These are phyloP conservation scores for Megacollybia platyphylla DNA, from an alignment of 1,284 basidiomycete genomes.

Conservation along the genomic window DNA sequence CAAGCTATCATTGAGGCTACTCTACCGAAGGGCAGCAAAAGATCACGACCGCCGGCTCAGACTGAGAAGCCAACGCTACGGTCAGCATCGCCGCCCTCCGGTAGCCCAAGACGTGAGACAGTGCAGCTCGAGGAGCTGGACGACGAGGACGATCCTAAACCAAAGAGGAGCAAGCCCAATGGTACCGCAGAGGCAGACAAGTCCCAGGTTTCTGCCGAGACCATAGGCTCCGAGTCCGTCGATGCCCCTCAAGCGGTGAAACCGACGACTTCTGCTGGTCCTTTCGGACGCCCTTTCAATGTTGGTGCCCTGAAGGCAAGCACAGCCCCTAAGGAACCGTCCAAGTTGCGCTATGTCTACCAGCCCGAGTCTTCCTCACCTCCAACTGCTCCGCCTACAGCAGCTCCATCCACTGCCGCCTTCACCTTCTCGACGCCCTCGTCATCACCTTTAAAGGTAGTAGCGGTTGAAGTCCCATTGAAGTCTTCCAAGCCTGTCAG, in stretches of 20 bases:
- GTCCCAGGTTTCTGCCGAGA: constrained; percentile 7
- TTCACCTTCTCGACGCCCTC: constrained; percentile 3
- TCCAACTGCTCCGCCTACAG: constrained; percentile 9
- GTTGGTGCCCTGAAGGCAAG: constrained; percentile 16
- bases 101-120: constrained; percentile 1
- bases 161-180: constrained; percentile 2
- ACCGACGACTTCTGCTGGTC: background rate
- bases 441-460: background rate
- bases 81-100: constrained; percentile 6
- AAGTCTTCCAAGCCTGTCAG: background rate
- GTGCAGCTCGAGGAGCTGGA: constrained; percentile 17
- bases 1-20: constrained; percentile 64
- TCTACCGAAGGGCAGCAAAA: constrained; percentile 62
- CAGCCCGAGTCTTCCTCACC: constrained; percentile 22
- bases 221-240: constrained; percentile 12
- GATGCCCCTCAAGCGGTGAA: constrained; percentile 14
- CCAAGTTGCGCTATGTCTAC: constrained; percentile 58
- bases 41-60: constrained; percentile 44
- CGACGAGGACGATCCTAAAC: constrained; percentile 16
- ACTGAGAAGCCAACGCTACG: constrained; percentile 14
- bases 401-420: constrained; percentile 9
- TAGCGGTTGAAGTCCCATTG: background rate
- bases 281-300: constrained; percentile 8
- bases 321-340: constrained; percentile 53
- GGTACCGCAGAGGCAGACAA: constrained; percentile 10